Evolutionary conservation across 495 filamentous ascomycete genomes (phyloP).

Genomic region (Neurospora intermedia): DNA sequence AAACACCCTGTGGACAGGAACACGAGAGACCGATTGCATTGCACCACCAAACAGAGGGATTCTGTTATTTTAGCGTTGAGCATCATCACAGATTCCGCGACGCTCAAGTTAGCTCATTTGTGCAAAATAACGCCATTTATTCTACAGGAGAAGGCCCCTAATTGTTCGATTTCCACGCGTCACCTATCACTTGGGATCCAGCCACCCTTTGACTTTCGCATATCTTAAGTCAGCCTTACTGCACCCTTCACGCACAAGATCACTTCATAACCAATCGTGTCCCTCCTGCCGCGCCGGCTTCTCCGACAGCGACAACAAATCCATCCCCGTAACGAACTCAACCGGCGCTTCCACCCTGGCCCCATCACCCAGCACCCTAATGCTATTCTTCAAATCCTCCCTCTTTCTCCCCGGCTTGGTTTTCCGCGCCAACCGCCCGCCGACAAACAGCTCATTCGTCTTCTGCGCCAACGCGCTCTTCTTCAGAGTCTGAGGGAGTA

Average conservation of each 20-base stretch:
- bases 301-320: neutral
- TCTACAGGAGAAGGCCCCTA: neutral
- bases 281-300: neutral
- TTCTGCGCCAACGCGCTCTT: neutral
- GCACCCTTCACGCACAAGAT: neutral
- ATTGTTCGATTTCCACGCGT: neutral
- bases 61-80: neutral
- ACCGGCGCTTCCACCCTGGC: neutral
- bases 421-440: neutral
- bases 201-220: neutral
- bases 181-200: neutral
- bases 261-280: neutral
- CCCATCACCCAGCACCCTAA: conserved; percentile 3
- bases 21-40: neutral
- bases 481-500: neutral
- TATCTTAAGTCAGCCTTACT: too few relatives aligned
- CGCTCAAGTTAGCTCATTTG: neutral
- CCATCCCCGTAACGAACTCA: neutral
- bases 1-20: neutral
- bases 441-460: neutral
- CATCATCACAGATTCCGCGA: neutral
- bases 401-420: conserved; percentile 5
- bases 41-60: neutral
- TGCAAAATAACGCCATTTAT: neutral
- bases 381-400: conserved; percentile 11